phyloP scores from a whole-genome alignment of 495 filamentous ascomycete species.

The Aspergillus cavernicola region DNA sequence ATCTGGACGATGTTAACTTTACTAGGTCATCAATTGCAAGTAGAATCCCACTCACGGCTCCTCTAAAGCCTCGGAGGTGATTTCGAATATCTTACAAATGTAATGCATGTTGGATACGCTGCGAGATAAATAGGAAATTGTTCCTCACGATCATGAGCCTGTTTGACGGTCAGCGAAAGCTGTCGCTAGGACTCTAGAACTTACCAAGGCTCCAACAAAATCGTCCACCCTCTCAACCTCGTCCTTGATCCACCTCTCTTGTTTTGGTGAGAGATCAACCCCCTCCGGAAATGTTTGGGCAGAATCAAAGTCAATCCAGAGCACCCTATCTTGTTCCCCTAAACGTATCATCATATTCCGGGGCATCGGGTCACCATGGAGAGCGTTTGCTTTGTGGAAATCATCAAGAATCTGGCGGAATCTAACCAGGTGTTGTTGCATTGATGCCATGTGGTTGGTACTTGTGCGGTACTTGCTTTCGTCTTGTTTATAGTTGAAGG shows the following conservation, averaged over 20 bases:
- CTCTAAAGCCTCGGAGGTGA: neutral
- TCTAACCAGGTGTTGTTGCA: constrained; percentile 2
- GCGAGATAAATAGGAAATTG: neutral
- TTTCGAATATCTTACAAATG: neutral
- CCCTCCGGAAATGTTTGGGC: constrained; percentile 1
- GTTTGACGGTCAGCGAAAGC: neutral
- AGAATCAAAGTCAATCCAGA: constrained; percentile 29
- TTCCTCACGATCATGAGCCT: neutral
- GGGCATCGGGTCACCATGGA: constrained; percentile 22
- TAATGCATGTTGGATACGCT: neutral
- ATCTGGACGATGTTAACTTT: neutral
- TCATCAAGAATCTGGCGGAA: constrained; percentile 21
- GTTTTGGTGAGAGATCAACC: constrained; percentile 7
- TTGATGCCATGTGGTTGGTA: too few relatives aligned
- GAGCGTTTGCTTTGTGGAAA: constrained; percentile 18
- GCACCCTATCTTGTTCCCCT: constrained; percentile 11
- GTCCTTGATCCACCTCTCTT: constrained; percentile 13
- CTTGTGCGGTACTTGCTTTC: too few relatives aligned
- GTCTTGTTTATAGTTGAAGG: too few relatives aligned
- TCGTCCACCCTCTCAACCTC: constrained; percentile 22
- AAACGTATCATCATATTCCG: constrained; percentile 23
- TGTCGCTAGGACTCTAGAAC: neutral
- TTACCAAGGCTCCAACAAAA: constrained; percentile 4
- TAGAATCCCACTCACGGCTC: neutral
- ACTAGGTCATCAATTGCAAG: neutral